Percentiles rank a stretch among this genome's conserved stretches.
These are phyloP conservation scores for Cystobasidiaceae sp. DNA, from an alignment of 1,284 basidiomycete species.

Conservation along the genomic window DNA sequence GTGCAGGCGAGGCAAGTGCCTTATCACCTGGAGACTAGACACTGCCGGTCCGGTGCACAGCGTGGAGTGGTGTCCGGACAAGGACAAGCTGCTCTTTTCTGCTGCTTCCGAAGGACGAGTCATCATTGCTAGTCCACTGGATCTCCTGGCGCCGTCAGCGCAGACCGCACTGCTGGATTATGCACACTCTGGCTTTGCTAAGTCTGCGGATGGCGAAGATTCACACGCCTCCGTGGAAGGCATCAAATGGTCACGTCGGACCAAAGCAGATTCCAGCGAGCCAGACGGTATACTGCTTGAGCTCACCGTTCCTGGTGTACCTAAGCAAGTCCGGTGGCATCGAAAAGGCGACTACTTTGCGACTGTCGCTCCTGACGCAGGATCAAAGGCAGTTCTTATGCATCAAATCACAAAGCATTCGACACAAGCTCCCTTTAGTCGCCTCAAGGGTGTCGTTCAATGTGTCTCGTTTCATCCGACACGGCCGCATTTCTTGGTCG, in stretches of 20 bases:
- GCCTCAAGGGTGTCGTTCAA: slow-evolving; percentile 84
- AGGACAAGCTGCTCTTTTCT: slow-evolving; percentile 73
- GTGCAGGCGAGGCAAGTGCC: slow-evolving; percentile 81
- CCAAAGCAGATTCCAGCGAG: slow-evolving; percentile 48
- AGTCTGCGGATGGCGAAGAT: slow-evolving; percentile 23
- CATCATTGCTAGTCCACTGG: slow-evolving; percentile 71
- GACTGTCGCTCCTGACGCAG: slow-evolving; percentile 60
- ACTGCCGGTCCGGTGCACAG: slow-evolving; percentile 65
- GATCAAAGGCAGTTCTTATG: slow-evolving; percentile 76
- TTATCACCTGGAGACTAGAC: slow-evolving; percentile 80
- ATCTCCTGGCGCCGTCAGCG: slow-evolving; percentile 51
- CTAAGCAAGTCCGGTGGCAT: slow-evolving; percentile 88
- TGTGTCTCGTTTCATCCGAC: slow-evolving; percentile 88
- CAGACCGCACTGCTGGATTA: slow-evolving; percentile 35
- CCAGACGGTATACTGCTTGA: slow-evolving; percentile 53
- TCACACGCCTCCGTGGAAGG: slow-evolving; percentile 37
- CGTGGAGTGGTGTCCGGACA: slow-evolving; percentile 89
- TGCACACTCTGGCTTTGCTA: slow-evolving; percentile 42
- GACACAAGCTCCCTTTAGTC: slow-evolving; percentile 95
- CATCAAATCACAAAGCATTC: slow-evolving; percentile 90
- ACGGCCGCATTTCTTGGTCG: slow-evolving; percentile 95
- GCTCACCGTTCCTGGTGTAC: slow-evolving; percentile 61
- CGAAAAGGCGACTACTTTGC: slow-evolving; percentile 92
- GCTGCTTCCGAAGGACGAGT: slow-evolving; percentile 72
- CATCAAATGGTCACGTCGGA: slow-evolving; percentile 53